Percentiles rank a stretch among this genome's conserved stretches.
Conservation (phyloP, 2,329 filamentous ascomycete genomes). For the Microcyclospora tardicrescens region DNA sequence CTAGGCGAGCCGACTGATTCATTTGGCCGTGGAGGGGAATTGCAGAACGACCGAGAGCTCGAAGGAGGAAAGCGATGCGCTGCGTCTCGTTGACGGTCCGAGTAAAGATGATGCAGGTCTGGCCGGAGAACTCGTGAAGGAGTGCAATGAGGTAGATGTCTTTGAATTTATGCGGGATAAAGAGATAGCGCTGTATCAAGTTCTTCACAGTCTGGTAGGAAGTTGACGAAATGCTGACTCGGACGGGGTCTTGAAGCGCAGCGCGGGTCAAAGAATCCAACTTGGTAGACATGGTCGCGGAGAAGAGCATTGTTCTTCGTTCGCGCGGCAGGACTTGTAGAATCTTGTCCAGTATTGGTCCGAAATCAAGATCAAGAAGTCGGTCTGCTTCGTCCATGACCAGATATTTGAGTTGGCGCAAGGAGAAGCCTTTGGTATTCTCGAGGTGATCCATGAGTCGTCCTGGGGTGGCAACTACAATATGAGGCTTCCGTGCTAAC, state of each 20-base stretch:
- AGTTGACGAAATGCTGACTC: constrained; percentile 66
- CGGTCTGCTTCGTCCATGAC: constrained; percentile 94
- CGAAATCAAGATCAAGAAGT: constrained; percentile 86
- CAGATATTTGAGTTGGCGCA: constrained; percentile 69
- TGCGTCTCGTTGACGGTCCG: constrained; percentile 86
- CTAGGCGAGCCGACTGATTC: constrained; percentile 73
- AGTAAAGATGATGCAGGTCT: constrained; percentile 80
- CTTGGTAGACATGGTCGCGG: constrained; percentile 85
- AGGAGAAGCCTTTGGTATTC: constrained; percentile 90
- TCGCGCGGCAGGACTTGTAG: constrained; percentile 74
- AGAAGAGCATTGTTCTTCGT: constrained; percentile 75
- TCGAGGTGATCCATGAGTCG: constrained; percentile 83
- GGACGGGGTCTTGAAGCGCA: constrained; percentile 69
- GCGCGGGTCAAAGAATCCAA: constrained; percentile 87
- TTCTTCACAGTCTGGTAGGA: constrained; percentile 89
- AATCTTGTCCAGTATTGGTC: constrained; percentile 83
- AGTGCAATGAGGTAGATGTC: constrained; percentile 81
- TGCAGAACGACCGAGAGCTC: constrained; percentile 73
- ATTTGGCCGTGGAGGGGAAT: constrained; percentile 90
- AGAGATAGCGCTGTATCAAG: constrained; percentile 72
- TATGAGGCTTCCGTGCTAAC: constrained; percentile 88
- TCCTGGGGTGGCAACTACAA: constrained; percentile 84
- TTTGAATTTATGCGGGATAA: constrained; percentile 77
- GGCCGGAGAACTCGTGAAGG: constrained; percentile 74
- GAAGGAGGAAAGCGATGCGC: constrained; percentile 67